Percentiles rank a stretch among this genome's conserved stretches.
Evolutionary conservation across 305 asterid species (phyloP).

Genomic region (Rubia peregrina): DNA sequence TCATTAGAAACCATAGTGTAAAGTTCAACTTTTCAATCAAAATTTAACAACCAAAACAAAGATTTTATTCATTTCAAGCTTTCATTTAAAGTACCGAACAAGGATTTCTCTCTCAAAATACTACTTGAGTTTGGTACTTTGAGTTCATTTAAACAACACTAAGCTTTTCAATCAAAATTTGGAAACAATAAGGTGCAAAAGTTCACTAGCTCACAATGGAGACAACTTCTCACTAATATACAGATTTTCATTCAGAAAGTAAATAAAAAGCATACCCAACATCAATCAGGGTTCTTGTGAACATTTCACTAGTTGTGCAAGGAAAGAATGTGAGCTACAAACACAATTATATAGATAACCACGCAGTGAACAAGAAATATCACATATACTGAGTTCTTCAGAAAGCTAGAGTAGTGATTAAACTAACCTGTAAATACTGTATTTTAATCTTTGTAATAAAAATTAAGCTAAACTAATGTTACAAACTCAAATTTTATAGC

Average conservation of each 20-base stretch:
- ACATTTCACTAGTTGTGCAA: background rate
- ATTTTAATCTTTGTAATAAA: background rate
- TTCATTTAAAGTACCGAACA: background rate
- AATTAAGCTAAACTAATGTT: background rate
- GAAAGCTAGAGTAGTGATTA: too few species aligned
- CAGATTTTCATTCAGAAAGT: too few species aligned
- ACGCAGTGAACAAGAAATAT: background rate
- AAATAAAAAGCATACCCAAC: too few species aligned
- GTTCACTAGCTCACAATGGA: background rate
- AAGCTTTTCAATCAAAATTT: background rate
- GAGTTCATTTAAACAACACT: too few species aligned
- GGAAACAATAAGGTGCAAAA: background rate
- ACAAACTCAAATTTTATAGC: background rate
- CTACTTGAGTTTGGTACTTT: too few species aligned
- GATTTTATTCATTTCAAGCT: too few species aligned
- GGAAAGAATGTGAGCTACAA: background rate
- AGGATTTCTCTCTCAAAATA: background rate
- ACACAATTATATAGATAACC: background rate
- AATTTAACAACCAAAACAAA: too few species aligned
- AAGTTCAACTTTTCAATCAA: background rate
- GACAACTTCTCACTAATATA: background rate
- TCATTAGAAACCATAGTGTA: too few species aligned
- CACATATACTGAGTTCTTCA: background rate
- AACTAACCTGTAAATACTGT: constrained; percentile 79
- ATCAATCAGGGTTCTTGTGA: background rate